These are phyloP conservation scores for Ophiocordyceps australis DNA, from an alignment of 2,329 filamentous ascomycete species.

Conservation along the genomic window DNA sequence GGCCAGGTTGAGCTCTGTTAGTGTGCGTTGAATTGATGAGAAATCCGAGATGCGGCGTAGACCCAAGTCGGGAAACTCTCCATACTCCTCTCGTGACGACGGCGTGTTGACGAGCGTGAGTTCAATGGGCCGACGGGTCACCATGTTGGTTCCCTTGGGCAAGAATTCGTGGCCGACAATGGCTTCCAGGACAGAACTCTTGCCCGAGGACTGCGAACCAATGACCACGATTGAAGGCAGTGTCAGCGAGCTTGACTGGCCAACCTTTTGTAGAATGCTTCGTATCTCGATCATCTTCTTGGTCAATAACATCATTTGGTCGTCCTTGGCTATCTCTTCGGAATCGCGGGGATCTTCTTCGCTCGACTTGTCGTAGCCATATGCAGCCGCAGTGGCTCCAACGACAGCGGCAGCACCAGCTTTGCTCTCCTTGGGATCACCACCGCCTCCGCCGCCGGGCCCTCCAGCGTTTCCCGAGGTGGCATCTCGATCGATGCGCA, in stretches of 20 bases:
- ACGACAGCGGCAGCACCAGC: constrained; percentile 42
- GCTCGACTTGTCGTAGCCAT: constrained; percentile 54
- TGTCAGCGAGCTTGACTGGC: constrained; percentile 74
- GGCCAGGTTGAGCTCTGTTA: constrained; percentile 88
- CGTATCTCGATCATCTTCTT: constrained; percentile 99
- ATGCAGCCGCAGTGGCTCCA: constrained; percentile 58
- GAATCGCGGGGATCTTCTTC: constrained; percentile 44
- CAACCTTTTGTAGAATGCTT: constrained; percentile 76
- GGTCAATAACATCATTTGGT: constrained; percentile 98
- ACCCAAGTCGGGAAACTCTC: constrained; percentile 86
- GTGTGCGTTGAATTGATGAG: constrained; percentile 72
- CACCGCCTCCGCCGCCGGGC: constrained; percentile 23
- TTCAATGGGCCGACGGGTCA: constrained; percentile 88
- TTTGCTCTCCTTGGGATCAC: constrained; percentile 40
- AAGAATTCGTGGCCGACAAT: constrained; percentile 97
- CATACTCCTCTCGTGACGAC: constrained; percentile 71
- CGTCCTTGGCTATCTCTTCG: constrained; percentile 61
- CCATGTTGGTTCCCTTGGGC: constrained; percentile 98
- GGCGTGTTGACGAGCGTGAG: constrained; percentile 92
- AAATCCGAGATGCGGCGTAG: constrained; percentile 87
- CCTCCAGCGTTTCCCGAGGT: constrained; percentile 31
- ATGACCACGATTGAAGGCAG: constrained; percentile 98
- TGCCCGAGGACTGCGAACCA: constrained; percentile 93
- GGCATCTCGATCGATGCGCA: constrained; percentile 42
- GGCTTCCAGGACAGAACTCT: constrained; percentile 90